Evolutionary conservation across 2,329 filamentous ascomycete species (phyloP).

Genomic region (Cordyceps cicadae): DNA sequence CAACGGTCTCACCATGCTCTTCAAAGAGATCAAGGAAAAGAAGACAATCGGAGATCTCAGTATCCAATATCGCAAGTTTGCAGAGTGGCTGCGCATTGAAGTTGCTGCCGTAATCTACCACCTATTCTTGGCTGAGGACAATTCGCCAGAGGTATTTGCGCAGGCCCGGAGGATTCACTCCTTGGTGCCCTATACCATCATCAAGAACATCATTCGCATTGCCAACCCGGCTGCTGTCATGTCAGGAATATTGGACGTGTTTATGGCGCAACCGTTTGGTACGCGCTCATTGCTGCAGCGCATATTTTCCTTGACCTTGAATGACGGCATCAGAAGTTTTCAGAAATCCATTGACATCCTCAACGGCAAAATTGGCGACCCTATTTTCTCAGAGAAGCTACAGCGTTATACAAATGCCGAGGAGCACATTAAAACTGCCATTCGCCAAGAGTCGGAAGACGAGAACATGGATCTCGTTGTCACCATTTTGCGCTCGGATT

Average conservation of each 20-base stretch:
- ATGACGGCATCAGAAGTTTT: conserved; percentile 80
- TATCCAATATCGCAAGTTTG: conserved; percentile 95
- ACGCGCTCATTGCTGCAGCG: conserved; percentile 83
- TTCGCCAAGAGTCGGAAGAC: conserved; percentile 62
- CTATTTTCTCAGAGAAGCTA: conserved; percentile 70
- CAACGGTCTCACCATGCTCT: conserved; percentile 85
- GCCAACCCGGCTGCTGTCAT: conserved; percentile 96
- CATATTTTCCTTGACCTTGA: conserved; percentile 85
- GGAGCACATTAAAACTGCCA: conserved; percentile 63
- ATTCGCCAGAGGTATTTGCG: conserved; percentile 90
- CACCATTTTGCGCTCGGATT: conserved; percentile 70
- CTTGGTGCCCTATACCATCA: conserved; percentile 79
- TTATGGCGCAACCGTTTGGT: conserved; percentile 91
- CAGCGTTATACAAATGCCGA: conserved; percentile 68
- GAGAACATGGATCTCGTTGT: conserved; percentile 83
- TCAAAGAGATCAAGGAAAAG: conserved; percentile 88
- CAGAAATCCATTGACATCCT: conserved; percentile 81
- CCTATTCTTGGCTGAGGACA: conserved; percentile 94
- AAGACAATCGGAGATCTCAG: conserved; percentile 79
- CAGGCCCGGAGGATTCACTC: conserved; percentile 93
- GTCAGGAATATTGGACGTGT: conserved; percentile 89
- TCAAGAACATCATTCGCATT: conserved; percentile 96
- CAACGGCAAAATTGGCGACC: conserved; percentile 69
- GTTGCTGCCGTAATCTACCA: conserved; percentile 95
- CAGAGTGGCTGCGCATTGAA: conserved; percentile 95